phyloP scores from a whole-genome alignment of 495 filamentous ascomycete genomes.

The Cairneyella variabilis region DNA sequence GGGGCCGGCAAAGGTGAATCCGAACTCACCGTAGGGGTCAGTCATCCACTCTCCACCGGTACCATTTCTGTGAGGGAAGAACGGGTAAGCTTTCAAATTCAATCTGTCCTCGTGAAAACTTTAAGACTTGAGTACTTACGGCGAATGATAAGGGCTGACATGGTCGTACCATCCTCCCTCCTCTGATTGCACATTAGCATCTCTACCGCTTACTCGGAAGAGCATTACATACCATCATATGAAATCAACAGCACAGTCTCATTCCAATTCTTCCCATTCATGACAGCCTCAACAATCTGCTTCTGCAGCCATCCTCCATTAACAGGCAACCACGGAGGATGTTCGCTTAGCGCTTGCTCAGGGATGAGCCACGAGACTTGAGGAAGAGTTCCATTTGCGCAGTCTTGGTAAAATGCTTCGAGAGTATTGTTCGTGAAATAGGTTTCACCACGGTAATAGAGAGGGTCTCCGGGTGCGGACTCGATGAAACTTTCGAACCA shows the following conservation, averaged over 20 bases:
- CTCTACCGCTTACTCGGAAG: background rate
- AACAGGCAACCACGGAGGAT: background rate
- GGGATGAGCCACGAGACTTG: background rate
- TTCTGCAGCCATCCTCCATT: background rate
- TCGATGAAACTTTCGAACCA: background rate
- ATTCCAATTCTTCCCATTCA: background rate
- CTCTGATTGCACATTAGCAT: background rate
- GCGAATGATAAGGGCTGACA: background rate
- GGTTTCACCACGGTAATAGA: background rate
- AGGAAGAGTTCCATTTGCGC: background rate
- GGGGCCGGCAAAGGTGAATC: background rate
- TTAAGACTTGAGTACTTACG: too few relatives aligned
- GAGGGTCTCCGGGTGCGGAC: background rate
- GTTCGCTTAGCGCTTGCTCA: background rate
- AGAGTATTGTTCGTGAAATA: too few relatives aligned
- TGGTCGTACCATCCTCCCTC: background rate
- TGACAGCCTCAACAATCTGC: background rate
- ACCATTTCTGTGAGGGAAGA: too few relatives aligned
- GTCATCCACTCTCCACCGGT: background rate
- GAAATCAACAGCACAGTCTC: background rate
- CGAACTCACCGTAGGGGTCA: background rate
- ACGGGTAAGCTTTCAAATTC: too few relatives aligned
- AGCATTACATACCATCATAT: background rate
- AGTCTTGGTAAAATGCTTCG: too few relatives aligned
- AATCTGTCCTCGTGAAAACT: too few relatives aligned